Evolutionary conservation across 495 filamentous ascomycete species (phyloP).

Genomic region (Aspergillus affinis): DNA sequence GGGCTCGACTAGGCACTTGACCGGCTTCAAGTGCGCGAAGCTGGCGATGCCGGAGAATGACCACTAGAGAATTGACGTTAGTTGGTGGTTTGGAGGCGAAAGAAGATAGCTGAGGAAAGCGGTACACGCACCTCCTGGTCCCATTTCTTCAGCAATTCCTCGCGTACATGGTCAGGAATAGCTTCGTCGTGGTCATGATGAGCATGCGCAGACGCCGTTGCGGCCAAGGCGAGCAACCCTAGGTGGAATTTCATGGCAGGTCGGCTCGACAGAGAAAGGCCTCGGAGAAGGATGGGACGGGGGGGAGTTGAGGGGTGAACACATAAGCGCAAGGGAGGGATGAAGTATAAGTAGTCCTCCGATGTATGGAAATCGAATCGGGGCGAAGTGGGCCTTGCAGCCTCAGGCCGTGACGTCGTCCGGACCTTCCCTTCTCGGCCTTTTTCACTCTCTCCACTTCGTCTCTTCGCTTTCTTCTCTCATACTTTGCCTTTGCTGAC

Average conservation of each 20-base stretch:
- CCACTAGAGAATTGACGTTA: conserved; percentile 49
- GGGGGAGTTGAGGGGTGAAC: not conserved
- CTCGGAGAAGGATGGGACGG: not conserved
- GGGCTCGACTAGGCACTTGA: conserved; percentile 71
- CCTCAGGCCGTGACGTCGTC: conserved; percentile 35
- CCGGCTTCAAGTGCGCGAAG: conserved; percentile 75
- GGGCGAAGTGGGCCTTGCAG: conserved; percentile 17
- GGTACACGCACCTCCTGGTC: conserved; percentile 44
- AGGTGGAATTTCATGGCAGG: conserved; percentile 28
- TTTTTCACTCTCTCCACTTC: conserved; percentile 12
- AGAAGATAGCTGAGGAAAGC: not conserved
- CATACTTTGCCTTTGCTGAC: not conserved
- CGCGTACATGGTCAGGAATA: conserved; percentile 41
- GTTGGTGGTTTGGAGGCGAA: not conserved
- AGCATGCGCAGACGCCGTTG: conserved; percentile 35
- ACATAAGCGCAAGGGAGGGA: too few relatives aligned
- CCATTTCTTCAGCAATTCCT: conserved; percentile 53
- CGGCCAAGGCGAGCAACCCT: conserved; percentile 37
- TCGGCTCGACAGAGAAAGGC: conserved; percentile 1
- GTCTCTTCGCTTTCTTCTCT: conserved; percentile 13
- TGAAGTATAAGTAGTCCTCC: too few relatives aligned
- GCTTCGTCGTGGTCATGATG: conserved; percentile 42
- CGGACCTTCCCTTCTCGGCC: conserved; percentile 49
- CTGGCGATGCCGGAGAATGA: conserved; percentile 75
- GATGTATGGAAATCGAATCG: not conserved